A percentile compares a stretch with the other conserved stretches of the same genome.
Evolutionary conservation across 768 basidiomycete species (phyloP).

Genomic region (Suillus occidentalis): DNA sequence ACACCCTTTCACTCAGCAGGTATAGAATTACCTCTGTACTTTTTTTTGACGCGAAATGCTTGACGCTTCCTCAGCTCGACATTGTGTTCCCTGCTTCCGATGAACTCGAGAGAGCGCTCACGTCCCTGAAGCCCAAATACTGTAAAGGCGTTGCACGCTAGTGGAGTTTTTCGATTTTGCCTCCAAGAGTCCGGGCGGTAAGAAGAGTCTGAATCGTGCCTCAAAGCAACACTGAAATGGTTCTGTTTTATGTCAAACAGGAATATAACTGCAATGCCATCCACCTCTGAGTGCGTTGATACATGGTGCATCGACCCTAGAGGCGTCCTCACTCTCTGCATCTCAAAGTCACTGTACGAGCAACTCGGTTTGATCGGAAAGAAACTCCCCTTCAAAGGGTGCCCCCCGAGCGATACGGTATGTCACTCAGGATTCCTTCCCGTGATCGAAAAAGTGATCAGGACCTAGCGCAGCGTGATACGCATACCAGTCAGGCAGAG

Average conservation of each 20-base stretch:
- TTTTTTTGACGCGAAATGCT: neutral
- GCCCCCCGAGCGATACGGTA: conserved; percentile 50
- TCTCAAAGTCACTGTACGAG: conserved; percentile 60
- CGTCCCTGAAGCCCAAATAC: conserved; percentile 44
- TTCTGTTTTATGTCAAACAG: conserved; percentile 24
- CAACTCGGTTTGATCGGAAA: conserved; percentile 59
- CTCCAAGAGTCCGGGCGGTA: conserved; percentile 31
- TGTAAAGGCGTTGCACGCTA: conserved; percentile 43
- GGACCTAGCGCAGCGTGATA: conserved; percentile 43
- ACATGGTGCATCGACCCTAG: conserved; percentile 71
- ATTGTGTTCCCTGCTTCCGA: conserved; percentile 53
- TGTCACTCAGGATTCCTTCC: conserved; percentile 19
- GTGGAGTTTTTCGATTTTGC: conserved; percentile 43
- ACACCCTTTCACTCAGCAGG: conserved; percentile 59
- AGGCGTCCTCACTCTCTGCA: conserved; percentile 55
- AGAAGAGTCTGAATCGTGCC: conserved; percentile 3
- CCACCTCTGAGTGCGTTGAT: conserved; percentile 42
- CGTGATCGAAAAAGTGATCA: conserved; percentile 8
- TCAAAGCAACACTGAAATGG: neutral
- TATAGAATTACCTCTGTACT: conserved; percentile 23
- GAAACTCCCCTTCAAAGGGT: conserved; percentile 52
- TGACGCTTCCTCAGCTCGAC: conserved; percentile 49
- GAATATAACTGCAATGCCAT: conserved; percentile 36
- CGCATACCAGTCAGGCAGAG: conserved; percentile 43
- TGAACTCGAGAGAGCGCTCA: conserved; percentile 40